phyloP scores from a whole-genome alignment of 805 yeast genomes.

The Ogataea paraovalis region DNA sequence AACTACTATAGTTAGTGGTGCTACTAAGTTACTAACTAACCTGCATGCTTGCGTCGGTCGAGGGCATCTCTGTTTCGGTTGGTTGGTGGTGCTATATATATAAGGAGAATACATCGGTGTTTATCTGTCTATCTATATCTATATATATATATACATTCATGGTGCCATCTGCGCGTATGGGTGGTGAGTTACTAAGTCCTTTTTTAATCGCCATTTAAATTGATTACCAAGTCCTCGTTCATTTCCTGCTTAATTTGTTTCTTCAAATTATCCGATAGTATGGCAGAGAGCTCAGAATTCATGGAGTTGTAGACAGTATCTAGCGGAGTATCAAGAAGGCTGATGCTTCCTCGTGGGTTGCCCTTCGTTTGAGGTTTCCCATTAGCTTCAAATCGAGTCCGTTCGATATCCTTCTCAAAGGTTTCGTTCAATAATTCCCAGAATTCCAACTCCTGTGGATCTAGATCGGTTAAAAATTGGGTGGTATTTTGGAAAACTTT shows the following conservation, averaged over 20 bases:
- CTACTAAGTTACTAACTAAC: background rate
- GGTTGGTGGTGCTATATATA: too few relatives aligned
- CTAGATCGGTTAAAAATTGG: conserved; percentile 25
- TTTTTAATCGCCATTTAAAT: background rate
- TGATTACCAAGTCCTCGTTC: conserved; percentile 9
- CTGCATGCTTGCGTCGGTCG: too few relatives aligned
- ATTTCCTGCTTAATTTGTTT: conserved; percentile 12
- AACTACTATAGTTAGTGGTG: too few relatives aligned
- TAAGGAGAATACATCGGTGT: too few relatives aligned
- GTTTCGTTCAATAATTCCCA: conserved; percentile 32
- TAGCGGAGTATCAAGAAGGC: conserved; percentile 20
- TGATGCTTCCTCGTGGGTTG: conserved; percentile 2
- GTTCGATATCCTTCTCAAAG: conserved; percentile 27
- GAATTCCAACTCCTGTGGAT: conserved; percentile 28
- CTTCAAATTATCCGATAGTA: conserved; percentile 16
- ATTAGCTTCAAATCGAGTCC: conserved; percentile 9
- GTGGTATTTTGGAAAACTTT: conserved; percentile 26
- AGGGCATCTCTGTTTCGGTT: too few relatives aligned
- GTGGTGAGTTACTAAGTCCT: too few relatives aligned
- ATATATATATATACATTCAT: background rate
- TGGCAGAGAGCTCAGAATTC: conserved; percentile 15
- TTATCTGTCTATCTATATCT: too few relatives aligned
- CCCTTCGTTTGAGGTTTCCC: conserved; percentile 3
- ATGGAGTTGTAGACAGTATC: conserved; percentile 16
- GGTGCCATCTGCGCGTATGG: background rate